Evolutionary conservation across 352 stramenopile species (phyloP).

Genomic region (Phytophthora megakarya): DNA sequence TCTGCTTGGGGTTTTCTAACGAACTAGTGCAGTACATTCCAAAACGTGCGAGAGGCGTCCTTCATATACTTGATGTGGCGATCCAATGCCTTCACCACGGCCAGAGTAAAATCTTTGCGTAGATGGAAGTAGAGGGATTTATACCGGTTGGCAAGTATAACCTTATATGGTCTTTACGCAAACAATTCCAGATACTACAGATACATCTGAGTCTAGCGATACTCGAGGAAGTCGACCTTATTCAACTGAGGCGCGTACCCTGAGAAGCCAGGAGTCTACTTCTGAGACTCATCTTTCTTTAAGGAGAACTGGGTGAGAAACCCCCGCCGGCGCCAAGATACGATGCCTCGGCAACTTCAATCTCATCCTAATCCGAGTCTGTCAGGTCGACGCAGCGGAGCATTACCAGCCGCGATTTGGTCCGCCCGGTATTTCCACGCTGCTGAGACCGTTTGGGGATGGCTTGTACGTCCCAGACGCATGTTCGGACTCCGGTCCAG

Average conservation of each 20-base stretch:
- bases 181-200: not conserved
- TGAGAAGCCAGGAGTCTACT: no score
- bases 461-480: no score
- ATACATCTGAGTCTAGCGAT: not conserved
- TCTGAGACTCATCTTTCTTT: not conserved
- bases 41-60: not conserved
- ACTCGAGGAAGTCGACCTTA: not conserved
- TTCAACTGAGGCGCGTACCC: not conserved
- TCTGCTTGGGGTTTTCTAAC: not conserved
- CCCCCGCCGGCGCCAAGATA: not conserved
- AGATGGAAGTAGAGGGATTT: slow-evolving; percentile 5
- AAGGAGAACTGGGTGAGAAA: not conserved
- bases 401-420: not conserved
- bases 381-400: not conserved
- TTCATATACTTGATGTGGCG: not conserved
- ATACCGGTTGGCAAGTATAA: not conserved
- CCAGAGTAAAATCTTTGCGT: not conserved
- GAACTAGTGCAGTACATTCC: slow-evolving; percentile 1
- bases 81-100: not conserved
- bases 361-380: not conserved
- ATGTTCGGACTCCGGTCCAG: no score
- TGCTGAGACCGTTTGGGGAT: no score
- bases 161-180: not conserved
- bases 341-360: not conserved
- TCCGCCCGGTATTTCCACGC: not conserved